phyloP scores from a whole-genome alignment of 1,139 yeast genomes.

The Candida tropicalis region DNA sequence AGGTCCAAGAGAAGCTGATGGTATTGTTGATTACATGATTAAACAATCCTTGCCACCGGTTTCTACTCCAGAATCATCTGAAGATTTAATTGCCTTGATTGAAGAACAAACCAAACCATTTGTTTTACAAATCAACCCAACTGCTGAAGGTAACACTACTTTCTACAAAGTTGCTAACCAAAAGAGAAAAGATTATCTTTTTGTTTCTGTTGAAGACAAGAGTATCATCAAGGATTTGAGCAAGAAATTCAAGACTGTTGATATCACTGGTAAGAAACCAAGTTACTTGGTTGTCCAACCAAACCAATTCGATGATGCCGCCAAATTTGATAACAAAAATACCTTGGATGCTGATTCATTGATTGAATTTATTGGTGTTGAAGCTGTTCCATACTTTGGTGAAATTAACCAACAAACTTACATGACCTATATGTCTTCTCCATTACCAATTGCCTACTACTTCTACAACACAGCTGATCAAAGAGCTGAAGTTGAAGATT shows the following conservation, averaged over 20 bases:
- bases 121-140: conserved; percentile 50
- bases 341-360: conserved; percentile 36
- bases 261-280: conserved; percentile 26
- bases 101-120: conserved; percentile 54
- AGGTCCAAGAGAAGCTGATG: conserved; percentile 83
- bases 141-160: conserved; percentile 46
- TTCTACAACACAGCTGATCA: conserved; percentile 76
- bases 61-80: conserved; percentile 48
- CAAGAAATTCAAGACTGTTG: conserved; percentile 23
- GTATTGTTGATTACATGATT: conserved; percentile 77
- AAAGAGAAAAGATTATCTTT: conserved; percentile 63
- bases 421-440: conserved; percentile 69
- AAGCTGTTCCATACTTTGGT: conserved; percentile 86
- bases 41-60: conserved; percentile 87
- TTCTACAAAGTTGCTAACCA: conserved; percentile 55
- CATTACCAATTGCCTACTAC: conserved; percentile 82
- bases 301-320: conserved; percentile 32
- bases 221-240: conserved; percentile 29
- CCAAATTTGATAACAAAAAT: conserved; percentile 24
- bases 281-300: conserved; percentile 44
- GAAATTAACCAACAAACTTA: conserved; percentile 86
- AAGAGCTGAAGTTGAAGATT: conserved; percentile 55
- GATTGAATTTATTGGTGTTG: conserved; percentile 60
- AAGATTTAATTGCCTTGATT: conserved; percentile 52
- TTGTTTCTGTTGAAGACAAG: conserved; percentile 57